A percentile compares a stretch with the other conserved stretches of the same genome.
phyloP scores from a whole-genome alignment of 176 grass and related monocot genomes.

The Eremochloa ophiuroides region DNA sequence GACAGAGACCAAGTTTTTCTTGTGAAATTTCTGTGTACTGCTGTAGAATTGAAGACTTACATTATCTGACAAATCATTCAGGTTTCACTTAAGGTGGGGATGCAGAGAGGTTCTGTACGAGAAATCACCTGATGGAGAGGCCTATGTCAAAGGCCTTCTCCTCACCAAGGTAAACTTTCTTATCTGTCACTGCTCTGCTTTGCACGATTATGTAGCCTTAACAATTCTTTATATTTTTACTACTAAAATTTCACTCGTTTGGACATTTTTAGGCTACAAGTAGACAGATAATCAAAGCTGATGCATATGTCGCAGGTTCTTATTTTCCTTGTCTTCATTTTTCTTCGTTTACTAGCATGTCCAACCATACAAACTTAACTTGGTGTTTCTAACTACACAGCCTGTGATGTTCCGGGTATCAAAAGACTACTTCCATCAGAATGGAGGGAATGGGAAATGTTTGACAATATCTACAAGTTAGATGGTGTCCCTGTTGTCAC shows the following conservation, averaged over 20 bases:
- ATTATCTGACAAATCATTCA: constrained; percentile 28
- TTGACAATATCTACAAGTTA: constrained; percentile 96
- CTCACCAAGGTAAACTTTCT: constrained; percentile 58
- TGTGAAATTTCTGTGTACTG: neutral
- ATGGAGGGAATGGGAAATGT: constrained; percentile 92
- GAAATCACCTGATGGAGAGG: constrained; percentile 56
- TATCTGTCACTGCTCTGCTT: neutral
- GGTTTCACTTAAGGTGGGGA: constrained; percentile 97
- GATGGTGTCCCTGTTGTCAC: constrained; percentile 98
- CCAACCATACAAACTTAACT: constrained; percentile 17
- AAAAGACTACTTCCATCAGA: constrained; percentile 85
- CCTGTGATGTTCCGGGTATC: constrained; percentile 93
- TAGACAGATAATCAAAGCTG: constrained; percentile 74
- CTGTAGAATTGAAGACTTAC: constrained; percentile 15
- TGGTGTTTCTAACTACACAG: constrained; percentile 40
- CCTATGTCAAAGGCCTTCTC: constrained; percentile 80
- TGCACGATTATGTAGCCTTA: constrained; percentile 2
- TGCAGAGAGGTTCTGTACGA: constrained; percentile 92
- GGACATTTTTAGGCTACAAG: constrained; percentile 66
- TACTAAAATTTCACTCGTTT: constrained; percentile 13
- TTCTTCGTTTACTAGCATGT: constrained; percentile 11
- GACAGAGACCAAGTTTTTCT: constrained; percentile 9
- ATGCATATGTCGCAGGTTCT: constrained; percentile 95
- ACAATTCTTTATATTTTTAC: too few relatives aligned
- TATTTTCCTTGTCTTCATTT: neutral